These are phyloP conservation scores for Trametes sanguinea DNA, from an alignment of 768 basidiomycete genomes.

Conservation along the genomic window DNA sequence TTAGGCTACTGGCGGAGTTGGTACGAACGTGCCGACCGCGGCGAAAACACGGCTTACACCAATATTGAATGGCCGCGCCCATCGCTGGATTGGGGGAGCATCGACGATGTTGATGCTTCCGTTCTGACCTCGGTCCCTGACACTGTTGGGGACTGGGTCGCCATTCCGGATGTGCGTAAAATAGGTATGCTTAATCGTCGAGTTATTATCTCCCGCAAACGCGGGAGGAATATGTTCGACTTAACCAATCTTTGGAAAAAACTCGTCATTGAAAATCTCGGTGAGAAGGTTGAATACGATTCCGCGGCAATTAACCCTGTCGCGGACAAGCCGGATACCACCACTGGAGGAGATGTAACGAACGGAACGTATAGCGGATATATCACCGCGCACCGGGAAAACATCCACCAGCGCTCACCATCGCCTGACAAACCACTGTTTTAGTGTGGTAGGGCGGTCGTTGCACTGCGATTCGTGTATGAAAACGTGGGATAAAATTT, in stretches of 20 bases:
- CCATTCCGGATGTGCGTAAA: not conserved
- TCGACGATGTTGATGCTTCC: not conserved
- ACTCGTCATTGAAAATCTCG: not conserved
- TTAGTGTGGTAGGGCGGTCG: not conserved
- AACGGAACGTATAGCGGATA: no score
- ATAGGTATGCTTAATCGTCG: not conserved
- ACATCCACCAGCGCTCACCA: constrained; percentile 4
- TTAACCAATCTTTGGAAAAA: constrained; percentile 6
- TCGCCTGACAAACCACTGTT: constrained; percentile 1
- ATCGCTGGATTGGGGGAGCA: not conserved
- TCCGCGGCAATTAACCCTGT: not conserved
- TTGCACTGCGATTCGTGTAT: not conserved
- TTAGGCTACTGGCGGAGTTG: constrained; percentile 29
- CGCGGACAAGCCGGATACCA: not conserved
- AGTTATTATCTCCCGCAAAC: constrained; percentile 1
- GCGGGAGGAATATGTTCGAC: not conserved
- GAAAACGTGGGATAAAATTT: no score
- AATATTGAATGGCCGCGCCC: not conserved
- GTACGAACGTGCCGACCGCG: constrained; percentile 3
- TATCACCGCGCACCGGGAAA: not conserved
- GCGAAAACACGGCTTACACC: not conserved
- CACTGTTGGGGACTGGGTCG: not conserved
- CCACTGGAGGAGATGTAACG: not conserved
- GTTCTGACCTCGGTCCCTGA: not conserved
- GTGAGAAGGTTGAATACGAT: not conserved